phyloP scores from a whole-genome alignment of 345 rosid genomes.

The Moricandia arvensis region DNA sequence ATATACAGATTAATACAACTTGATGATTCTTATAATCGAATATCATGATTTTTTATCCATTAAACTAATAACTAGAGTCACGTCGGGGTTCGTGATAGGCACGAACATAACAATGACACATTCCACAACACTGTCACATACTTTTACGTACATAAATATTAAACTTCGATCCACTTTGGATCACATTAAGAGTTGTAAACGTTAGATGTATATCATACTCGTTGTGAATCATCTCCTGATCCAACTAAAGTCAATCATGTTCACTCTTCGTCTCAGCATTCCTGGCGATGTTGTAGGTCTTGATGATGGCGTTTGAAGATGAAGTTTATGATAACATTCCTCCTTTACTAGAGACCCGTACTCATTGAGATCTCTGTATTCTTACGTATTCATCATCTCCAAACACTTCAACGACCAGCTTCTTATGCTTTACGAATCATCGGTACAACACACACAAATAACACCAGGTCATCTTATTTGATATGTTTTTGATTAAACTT shows the following conservation, averaged over 20 bases:
- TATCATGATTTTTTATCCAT: conserved; percentile 1
- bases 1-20: not conserved
- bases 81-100: conserved; percentile 26
- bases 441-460: conserved; percentile 15
- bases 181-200: conserved; percentile 11
- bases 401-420: conserved; percentile 14
- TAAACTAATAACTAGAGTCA: conserved; percentile 22
- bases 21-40: conserved; percentile 22
- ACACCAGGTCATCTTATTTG: not conserved
- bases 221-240: conserved; percentile 2
- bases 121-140: conserved; percentile 21
- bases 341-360: conserved; percentile 1
- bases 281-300: conserved; percentile 13
- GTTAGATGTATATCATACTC: not conserved
- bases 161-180: not conserved
- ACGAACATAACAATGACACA: conserved; percentile 23
- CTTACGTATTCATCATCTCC: not conserved
- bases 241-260: conserved; percentile 21
- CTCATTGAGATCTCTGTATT: conserved; percentile 1
- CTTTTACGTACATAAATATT: not conserved
- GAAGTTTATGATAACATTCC: conserved; percentile 19
- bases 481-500: not conserved
- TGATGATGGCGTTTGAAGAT: conserved; percentile 17
- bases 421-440: conserved; percentile 8
- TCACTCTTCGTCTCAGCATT: conserved; percentile 26